Conservation (phyloP, 352 stramenopile species). For the Phytophthora palmivora region DNA sequence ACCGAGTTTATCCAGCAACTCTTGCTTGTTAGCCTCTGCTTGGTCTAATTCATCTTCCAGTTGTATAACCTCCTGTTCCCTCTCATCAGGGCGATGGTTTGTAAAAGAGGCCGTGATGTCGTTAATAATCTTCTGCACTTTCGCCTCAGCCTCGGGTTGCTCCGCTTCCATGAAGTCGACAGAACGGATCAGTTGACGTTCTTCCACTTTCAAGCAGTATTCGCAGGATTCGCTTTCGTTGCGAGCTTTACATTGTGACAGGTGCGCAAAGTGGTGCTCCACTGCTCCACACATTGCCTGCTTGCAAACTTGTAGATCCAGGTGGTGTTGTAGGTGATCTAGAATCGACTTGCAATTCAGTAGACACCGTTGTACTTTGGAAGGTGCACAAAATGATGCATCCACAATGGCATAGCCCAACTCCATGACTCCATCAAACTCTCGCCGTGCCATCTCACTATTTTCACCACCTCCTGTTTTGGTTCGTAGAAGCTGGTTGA, state of each 20-base stretch:
- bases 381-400: conserved; percentile 59
- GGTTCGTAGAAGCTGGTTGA: conserved; percentile 39
- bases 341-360: conserved; percentile 66
- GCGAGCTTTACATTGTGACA: conserved; percentile 54
- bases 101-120: conserved; percentile 56
- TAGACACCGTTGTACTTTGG: conserved; percentile 58
- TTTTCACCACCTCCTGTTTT: conserved; percentile 25
- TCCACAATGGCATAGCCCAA: conserved; percentile 67
- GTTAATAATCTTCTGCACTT: conserved; percentile 58
- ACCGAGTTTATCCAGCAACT: conserved; percentile 50
- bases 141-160: conserved; percentile 55
- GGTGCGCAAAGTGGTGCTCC: conserved; percentile 67
- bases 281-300: conserved; percentile 62
- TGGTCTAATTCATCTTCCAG: conserved; percentile 71
- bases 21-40: conserved; percentile 57
- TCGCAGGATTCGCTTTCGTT: conserved; percentile 46
- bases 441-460: conserved; percentile 23
- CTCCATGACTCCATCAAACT: conserved; percentile 52
- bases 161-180: conserved; percentile 63
- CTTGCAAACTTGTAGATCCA: conserved; percentile 61
- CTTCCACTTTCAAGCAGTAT: conserved; percentile 64
- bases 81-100: conserved; percentile 45
- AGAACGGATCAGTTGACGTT: conserved; percentile 52
- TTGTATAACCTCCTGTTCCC: conserved; percentile 51
- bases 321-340: conserved; percentile 64